Conservation (phyloP, 768 basidiomycete species). For the Dentipellis fragilis region DNA sequence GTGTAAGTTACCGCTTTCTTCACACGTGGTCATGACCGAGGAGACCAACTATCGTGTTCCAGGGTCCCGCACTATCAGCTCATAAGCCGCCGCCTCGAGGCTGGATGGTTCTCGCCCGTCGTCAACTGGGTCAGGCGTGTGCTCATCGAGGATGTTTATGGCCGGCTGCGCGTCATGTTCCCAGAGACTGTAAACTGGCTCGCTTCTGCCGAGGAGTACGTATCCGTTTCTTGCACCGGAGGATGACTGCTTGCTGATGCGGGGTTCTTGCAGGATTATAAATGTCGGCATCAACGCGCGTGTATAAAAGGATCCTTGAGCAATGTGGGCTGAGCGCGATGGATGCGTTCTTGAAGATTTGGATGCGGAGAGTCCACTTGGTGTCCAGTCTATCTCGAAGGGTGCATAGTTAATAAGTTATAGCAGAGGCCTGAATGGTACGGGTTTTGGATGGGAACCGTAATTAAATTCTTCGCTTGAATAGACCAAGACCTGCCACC, state of each 20-base stretch:
- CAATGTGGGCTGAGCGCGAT: background rate
- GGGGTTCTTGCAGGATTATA: background rate
- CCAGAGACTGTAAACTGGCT: constrained; percentile 53
- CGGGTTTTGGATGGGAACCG: too few relatives aligned
- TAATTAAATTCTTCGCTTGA: too few relatives aligned
- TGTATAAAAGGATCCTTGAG: background rate
- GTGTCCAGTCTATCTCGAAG: too few relatives aligned
- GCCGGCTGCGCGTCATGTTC: constrained; percentile 50
- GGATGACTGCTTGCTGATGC: background rate
- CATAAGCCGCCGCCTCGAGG: constrained; percentile 27
- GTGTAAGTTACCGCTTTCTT: constrained; percentile 31
- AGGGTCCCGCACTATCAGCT: constrained; percentile 55
- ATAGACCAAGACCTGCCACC: too few relatives aligned
- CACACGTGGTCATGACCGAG: background rate
- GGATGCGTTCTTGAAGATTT: too few relatives aligned
- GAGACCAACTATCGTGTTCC: background rate
- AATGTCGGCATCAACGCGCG: background rate
- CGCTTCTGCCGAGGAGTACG: constrained; percentile 46
- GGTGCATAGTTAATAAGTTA: too few relatives aligned
- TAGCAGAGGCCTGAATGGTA: too few relatives aligned
- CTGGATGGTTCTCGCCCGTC: constrained; percentile 23
- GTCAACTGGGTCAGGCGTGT: constrained; percentile 35
- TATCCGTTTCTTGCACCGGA: background rate
- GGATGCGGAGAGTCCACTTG: too few relatives aligned
- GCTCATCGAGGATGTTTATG: constrained; percentile 56